Evolutionary conservation across 2,329 filamentous ascomycete species (phyloP).

Genomic region (Nigrospora oryzae): DNA sequence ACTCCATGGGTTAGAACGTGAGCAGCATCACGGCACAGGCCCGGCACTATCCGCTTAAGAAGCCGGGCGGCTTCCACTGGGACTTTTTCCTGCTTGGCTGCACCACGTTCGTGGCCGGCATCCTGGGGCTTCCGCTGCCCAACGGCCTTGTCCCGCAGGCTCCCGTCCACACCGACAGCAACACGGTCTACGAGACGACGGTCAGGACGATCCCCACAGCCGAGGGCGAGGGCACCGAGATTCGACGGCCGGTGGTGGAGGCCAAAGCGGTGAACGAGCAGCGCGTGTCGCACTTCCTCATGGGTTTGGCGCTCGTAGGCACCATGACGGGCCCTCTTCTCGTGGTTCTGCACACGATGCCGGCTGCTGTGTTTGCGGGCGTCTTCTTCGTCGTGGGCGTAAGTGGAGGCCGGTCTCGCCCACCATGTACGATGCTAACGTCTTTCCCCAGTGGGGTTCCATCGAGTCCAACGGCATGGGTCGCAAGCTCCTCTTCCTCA

Average conservation of each 20-base stretch:
- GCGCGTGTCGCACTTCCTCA: constrained; percentile 45
- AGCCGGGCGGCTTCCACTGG: constrained; percentile 54
- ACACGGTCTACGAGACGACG: constrained; percentile 31
- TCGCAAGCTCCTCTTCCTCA: constrained; percentile 38
- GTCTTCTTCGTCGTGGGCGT: constrained; percentile 51
- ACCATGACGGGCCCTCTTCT: constrained; percentile 49
- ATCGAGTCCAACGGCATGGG: constrained; percentile 46
- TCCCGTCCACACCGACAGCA: constrained; percentile 48
- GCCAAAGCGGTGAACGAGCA: constrained; percentile 45
- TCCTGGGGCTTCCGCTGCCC: constrained; percentile 48
- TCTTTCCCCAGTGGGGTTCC: constrained; percentile 25
- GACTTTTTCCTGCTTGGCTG: constrained; percentile 49
- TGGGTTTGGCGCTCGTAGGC: constrained; percentile 43
- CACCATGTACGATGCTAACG: no score
- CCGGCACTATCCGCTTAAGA: constrained; percentile 44
- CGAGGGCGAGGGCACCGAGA: constrained; percentile 28
- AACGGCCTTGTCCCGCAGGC: constrained; percentile 49
- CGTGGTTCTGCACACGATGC: constrained; percentile 43
- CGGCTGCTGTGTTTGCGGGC: constrained; percentile 42
- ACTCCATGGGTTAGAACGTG: constrained; percentile 26
- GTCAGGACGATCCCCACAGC: constrained; percentile 31
- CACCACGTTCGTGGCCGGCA: constrained; percentile 44
- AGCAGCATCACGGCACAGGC: constrained; percentile 48
- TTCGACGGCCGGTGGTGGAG: constrained; percentile 30
- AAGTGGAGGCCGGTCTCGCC: constrained; percentile 15